Evolutionary conservation across 2,329 filamentous ascomycete genomes (phyloP).

Genomic region (Apiospora malaysiana): DNA sequence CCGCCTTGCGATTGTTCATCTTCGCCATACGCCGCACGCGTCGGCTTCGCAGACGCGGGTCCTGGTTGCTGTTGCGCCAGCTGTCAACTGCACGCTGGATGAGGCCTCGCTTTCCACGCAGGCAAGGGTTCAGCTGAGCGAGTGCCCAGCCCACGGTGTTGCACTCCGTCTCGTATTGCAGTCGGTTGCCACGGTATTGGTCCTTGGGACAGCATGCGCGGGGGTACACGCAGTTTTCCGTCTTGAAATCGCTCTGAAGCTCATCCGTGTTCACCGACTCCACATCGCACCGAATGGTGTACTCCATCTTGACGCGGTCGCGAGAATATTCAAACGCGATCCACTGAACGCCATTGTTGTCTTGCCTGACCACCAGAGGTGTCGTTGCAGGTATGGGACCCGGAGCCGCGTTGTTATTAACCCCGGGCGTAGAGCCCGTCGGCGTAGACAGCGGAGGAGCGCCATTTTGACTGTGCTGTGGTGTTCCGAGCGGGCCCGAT

Average conservation of each 20-base stretch:
- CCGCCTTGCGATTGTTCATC: conserved; percentile 84
- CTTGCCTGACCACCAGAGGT: conserved; percentile 89
- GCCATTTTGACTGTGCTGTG: conserved; percentile 51
- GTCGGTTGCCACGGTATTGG: conserved; percentile 91
- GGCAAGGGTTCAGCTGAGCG: conserved; percentile 87
- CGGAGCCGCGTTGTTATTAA: conserved; percentile 90
- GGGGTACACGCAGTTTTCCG: conserved; percentile 97
- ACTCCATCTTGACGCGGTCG: conserved; percentile 98
- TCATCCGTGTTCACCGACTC: conserved; percentile 94
- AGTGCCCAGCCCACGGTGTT: conserved; percentile 99
- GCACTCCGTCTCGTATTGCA: conserved; percentile 98
- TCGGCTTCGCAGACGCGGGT: conserved; percentile 86
- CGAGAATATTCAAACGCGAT: conserved; percentile 98
- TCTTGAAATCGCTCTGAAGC: conserved; percentile 88
- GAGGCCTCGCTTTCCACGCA: conserved; percentile 91
- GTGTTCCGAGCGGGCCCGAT: conserved; percentile 54
- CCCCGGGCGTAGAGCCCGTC: conserved; percentile 56
- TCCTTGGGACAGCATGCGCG: conserved; percentile 94
- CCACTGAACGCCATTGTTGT: conserved; percentile 97
- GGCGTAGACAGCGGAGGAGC: conserved; percentile 49
- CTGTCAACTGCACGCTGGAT: conserved; percentile 98
- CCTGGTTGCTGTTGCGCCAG: conserved; percentile 99
- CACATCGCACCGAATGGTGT: conserved; percentile 96
- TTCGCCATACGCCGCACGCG: conserved; percentile 95
- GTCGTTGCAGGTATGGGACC: conserved; percentile 97